Base-by-base conservation (phyloP, 2,329 filamentous ascomycete genomes). In the Trichoderma harzianum region DNA sequence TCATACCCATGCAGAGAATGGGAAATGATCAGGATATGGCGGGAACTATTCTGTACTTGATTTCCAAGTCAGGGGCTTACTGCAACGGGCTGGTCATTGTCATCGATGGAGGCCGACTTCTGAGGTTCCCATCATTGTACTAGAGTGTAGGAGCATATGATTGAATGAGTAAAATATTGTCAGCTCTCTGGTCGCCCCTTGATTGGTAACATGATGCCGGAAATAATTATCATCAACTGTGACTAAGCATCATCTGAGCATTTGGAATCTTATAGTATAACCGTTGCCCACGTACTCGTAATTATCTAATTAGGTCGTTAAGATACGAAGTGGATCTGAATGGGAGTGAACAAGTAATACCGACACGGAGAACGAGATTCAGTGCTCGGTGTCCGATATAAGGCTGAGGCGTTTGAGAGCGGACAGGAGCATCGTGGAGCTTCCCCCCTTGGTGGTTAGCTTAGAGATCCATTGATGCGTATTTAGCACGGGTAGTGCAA, bases 31-130 rank as follows among this genome's bases (percentile, higher is more conserved):
- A 88, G 75, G 91, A 82, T 58, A 88, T 93, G 83, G 88, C 86
- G 1, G 90, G 90, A 1, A 83, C 88, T 62, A 85, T 93, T 30
- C 78, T 93, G 65, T 93, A 90, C 82, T 82, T 93, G 77, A 88
- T 88, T 4, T 89, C 88, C 63, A 82, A 86, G 73, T 90, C 90
- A 3, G 91, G 91, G 1, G 88, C 87, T 4, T 93, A 91, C 78
- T 83, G 88, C 75, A 92, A 92, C 78, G 91, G 90, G 3, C 86
- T 86, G 72, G 84, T 90, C 18, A 80, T 92, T 61, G 80, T 92
- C 8, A 83, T 88, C 0, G 91, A 93, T 77, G 90, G 90, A 63
- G 90, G 90, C 1, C 83, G 89, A 71, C 77, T 93, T 63, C 83
- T 83, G 32, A 85, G 82, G 18, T 83, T 90, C 74, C 88, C 89